A percentile compares a stretch with the other conserved stretches of the same genome.
phyloP scores from a whole-genome alignment of 2,329 filamentous ascomycete genomes.

The Cladosporium austrohemisphaericum region DNA sequence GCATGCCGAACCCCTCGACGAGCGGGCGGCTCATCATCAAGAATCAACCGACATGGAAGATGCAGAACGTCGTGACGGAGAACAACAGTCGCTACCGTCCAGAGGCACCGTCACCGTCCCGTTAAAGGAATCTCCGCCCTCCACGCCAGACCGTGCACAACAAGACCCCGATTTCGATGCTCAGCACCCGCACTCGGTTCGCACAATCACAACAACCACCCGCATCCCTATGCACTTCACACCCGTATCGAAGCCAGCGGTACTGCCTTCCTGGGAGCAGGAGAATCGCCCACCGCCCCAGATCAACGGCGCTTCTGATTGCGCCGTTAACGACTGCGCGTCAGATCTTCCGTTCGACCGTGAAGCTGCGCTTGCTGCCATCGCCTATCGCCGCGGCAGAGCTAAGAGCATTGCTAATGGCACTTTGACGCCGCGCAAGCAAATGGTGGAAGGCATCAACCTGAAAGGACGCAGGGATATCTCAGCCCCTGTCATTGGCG shows the following conservation, averaged over 20 bases:
- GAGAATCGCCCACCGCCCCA: slow-evolving; percentile 21
- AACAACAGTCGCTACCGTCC: slow-evolving; percentile 41
- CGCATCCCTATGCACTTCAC: slow-evolving; percentile 48
- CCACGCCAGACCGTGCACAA: slow-evolving; percentile 22
- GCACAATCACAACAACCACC: slow-evolving; percentile 47
- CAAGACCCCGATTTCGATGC: slow-evolving; percentile 23
- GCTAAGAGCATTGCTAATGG: slow-evolving; percentile 66
- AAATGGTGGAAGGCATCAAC: slow-evolving; percentile 51
- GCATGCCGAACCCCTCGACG: background rate
- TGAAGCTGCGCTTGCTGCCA: slow-evolving; percentile 71
- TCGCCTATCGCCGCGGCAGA: slow-evolving; percentile 67
- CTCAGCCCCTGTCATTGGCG: slow-evolving; percentile 38
- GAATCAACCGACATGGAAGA: background rate
- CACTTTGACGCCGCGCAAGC: slow-evolving; percentile 58
- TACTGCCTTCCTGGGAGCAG: slow-evolving; percentile 14
- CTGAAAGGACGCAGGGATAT: slow-evolving; percentile 44
- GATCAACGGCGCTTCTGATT: slow-evolving; percentile 10
- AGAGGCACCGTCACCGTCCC: slow-evolving; percentile 8
- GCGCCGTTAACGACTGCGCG: slow-evolving; percentile 14
- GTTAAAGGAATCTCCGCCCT: slow-evolving; percentile 22
- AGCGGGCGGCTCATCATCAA: background rate
- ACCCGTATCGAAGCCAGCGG: slow-evolving; percentile 33
- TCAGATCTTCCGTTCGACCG: slow-evolving; percentile 44
- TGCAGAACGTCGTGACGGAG: slow-evolving; percentile 23
- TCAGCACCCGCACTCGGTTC: slow-evolving; percentile 27